Evolutionary conservation across 306 rosid species (phyloP), one percentile per base, ranked within the genome.

Genomic region (Glycyrrhiza uralensis): DNA sequence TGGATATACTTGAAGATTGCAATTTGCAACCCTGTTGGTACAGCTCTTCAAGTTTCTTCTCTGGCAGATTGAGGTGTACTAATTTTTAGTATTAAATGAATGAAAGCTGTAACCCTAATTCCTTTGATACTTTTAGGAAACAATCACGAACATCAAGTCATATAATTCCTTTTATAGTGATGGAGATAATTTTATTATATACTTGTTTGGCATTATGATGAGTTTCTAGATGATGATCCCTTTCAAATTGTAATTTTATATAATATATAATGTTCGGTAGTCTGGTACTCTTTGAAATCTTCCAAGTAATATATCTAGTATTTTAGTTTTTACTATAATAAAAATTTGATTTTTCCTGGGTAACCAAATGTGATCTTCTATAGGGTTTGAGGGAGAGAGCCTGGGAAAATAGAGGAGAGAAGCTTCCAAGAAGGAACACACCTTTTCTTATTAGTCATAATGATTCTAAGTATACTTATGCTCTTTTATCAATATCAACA

Each of bases 1-100:
- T 56, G 64, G 70, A 24, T 46, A 57, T 56, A 18, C 38, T 51
- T 35, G 45, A 57, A 47, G 69, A 49, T 73, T 49, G 51, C 41
- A 58, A 59, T n/a, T 66, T 67, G 66, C 39, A 26, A 67, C 24
- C 50, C 24, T 28, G 30, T 2, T 79, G 65, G 28, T 20, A 47
- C 15, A 3, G 19, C 62, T 46, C 52, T 22, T 26, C 66, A 59
- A 22, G 58, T 52, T 76, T 54, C 59, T 66, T 29, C 50, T 64
- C 23, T 19, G 8, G 44, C 9, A 24, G 74, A 64, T 20, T 23
- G 35, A 28, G 38, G 47, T 49, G 63, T 45, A 2, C 14, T 54
- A 12, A 30, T 7, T 29, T 56, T 35, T 33, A 39, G 18, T 42
- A n/a, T n/a, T n/a, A n/a, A 44, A 9, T 50, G 15, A 29, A 19